A percentile compares a stretch with the other conserved stretches of the same genome.
These are phyloP conservation scores for Solanum bulbocastanum DNA, from an alignment of 257 asterid genomes.

Conservation along the genomic window DNA sequence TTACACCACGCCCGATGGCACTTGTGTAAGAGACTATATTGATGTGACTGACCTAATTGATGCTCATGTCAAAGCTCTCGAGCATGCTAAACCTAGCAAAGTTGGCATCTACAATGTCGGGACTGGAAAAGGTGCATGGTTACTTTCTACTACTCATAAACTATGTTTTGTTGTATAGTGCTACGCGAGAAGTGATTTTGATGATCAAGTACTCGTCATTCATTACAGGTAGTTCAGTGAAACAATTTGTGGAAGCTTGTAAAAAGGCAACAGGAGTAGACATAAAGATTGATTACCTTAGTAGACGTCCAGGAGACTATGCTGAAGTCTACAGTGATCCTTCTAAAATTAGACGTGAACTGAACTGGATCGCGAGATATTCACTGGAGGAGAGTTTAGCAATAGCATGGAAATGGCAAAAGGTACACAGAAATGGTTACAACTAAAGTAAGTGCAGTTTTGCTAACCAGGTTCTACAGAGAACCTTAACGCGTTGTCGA, in stretches of 20 bases:
- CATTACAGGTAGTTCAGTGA: constrained; percentile 72
- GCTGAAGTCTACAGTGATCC: constrained; percentile 91
- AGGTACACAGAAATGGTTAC: constrained; percentile 72
- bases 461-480: background rate
- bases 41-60: constrained; percentile 78
- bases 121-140: constrained; percentile 75
- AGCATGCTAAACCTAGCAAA: constrained; percentile 48
- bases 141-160: background rate
- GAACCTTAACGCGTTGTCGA: background rate
- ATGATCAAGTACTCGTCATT: background rate
- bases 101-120: constrained; percentile 89
- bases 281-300: constrained; percentile 57
- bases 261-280: constrained; percentile 79
- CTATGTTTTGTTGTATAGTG: background rate
- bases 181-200: background rate
- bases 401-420: constrained; percentile 93
- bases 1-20: constrained; percentile 73
- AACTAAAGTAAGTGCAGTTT: background rate
- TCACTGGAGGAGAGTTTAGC: constrained; percentile 68
- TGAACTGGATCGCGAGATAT: constrained; percentile 68
- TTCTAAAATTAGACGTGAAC: constrained; percentile 53
- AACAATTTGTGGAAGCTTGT: constrained; percentile 81
- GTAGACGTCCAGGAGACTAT: constrained; percentile 77
- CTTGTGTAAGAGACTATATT: constrained; percentile 82
- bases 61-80: constrained; percentile 85